phyloP scores from a whole-genome alignment of 768 basidiomycete genomes.

The Crassisporium funariophilum region DNA sequence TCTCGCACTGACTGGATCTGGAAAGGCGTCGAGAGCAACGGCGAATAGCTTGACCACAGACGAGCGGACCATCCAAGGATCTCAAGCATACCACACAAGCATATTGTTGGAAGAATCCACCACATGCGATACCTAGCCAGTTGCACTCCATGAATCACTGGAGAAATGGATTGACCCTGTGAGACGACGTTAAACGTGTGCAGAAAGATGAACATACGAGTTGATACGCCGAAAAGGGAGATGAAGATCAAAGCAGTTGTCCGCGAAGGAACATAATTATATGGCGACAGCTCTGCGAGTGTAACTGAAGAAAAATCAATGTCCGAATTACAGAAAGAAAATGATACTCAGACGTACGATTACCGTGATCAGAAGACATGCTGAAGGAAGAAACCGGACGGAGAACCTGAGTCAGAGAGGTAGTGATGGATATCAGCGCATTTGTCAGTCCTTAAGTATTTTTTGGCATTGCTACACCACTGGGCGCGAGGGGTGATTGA shows the following conservation, averaged over 20 bases:
- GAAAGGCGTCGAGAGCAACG: constrained; percentile 13
- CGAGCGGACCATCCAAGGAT: constrained; percentile 23
- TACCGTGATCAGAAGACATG: too few relatives aligned
- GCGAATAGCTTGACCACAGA: constrained; percentile 19
- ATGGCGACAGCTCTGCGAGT: too few relatives aligned
- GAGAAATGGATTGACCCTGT: neutral
- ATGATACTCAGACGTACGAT: too few relatives aligned
- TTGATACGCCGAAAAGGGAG: constrained; percentile 2
- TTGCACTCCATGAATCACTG: constrained; percentile 17
- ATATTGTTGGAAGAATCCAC: constrained; percentile 19
- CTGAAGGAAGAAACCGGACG: too few relatives aligned
- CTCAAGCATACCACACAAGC: constrained; percentile 21
- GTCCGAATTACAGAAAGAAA: too few relatives aligned
- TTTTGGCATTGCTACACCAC: too few relatives aligned
- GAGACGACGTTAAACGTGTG: neutral
- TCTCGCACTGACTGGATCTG: constrained; percentile 19
- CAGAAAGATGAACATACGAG: neutral
- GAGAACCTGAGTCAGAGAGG: too few relatives aligned
- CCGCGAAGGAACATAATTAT: constrained; percentile 8
- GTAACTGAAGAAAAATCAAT: too few relatives aligned
- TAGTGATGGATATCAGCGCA: too few relatives aligned
- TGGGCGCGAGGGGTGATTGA: too few relatives aligned
- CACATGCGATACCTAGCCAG: constrained; percentile 17
- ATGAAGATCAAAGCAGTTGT: constrained; percentile 6
- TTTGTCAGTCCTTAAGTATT: too few relatives aligned